phyloP scores from a whole-genome alignment of 129 eudicot species.

The Arctium lappa region DNA sequence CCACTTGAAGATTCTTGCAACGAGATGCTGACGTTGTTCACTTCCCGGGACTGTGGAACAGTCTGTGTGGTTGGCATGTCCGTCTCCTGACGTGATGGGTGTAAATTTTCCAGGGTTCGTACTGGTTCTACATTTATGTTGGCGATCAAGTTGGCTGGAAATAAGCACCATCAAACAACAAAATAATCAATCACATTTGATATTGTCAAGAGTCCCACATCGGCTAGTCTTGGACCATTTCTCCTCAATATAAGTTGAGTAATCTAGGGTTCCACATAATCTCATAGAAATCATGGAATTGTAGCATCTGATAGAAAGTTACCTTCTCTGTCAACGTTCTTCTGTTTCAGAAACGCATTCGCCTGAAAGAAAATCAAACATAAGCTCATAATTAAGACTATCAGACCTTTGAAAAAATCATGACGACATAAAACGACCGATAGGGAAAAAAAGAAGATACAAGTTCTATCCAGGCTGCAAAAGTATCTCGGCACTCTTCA shows the following conservation, averaged over 20 bases:
- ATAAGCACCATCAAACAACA: background rate
- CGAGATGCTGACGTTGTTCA: conserved; percentile 20
- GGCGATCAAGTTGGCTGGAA: conserved; percentile 30
- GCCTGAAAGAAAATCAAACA: conserved; percentile 57
- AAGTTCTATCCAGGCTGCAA: conserved; percentile 64
- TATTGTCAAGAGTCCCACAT: background rate
- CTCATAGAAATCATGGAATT: background rate
- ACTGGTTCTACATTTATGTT: conserved; percentile 29
- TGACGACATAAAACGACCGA: background rate
- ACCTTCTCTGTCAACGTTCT: conserved; percentile 65
- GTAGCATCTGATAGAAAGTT: background rate
- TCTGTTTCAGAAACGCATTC: conserved; percentile 59
- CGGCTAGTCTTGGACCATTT: too few species aligned
- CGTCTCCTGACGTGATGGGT: conserved; percentile 16
- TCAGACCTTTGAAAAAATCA: background rate
- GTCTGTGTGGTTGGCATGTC: conserved; percentile 28
- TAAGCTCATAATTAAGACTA: background rate
- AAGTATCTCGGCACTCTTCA: conserved; percentile 87
- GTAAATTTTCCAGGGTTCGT: conserved; percentile 23
- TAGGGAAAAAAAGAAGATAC: conserved; percentile 38
- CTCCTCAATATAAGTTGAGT: too few species aligned
- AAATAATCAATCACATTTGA: background rate
- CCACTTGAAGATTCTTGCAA: conserved; percentile 26
- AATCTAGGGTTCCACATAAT: background rate
- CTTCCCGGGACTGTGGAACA: conserved; percentile 26